phyloP scores from a whole-genome alignment of 2,329 filamentous ascomycete genomes.

The Boeremia lycopersici region DNA sequence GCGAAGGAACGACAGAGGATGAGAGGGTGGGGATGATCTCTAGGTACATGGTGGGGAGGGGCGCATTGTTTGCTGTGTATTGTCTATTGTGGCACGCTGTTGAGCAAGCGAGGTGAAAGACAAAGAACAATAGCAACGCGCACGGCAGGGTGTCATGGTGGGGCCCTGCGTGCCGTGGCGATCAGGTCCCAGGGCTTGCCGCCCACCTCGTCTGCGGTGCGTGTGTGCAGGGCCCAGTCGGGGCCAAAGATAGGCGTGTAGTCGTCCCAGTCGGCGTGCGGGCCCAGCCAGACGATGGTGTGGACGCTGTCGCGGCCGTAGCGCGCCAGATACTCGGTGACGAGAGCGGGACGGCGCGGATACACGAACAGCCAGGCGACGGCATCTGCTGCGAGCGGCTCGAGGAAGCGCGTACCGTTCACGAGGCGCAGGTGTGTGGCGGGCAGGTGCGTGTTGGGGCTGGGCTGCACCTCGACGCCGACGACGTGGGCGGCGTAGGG shows the following conservation, averaged over 20 bases:
- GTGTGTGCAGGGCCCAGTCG: slow-evolving; percentile 25
- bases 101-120: neutral
- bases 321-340: slow-evolving; percentile 53
- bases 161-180: slow-evolving; percentile 21
- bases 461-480: slow-evolving; percentile 57
- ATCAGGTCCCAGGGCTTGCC: slow-evolving; percentile 44
- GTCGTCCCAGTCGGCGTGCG: slow-evolving; percentile 51
- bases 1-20: neutral
- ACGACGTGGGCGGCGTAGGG: slow-evolving; percentile 40
- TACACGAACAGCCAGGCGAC: slow-evolving; percentile 61
- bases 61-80: neutral
- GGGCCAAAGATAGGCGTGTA: slow-evolving; percentile 34
- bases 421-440: slow-evolving; percentile 52
- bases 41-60: no score
- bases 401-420: slow-evolving; percentile 52
- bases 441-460: slow-evolving; percentile 54
- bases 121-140: neutral
- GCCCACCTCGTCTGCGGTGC: slow-evolving; percentile 34
- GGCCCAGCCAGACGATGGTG: slow-evolving; percentile 52
- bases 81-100: neutral
- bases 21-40: no score
- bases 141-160: neutral
- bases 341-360: slow-evolving; percentile 55
- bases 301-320: slow-evolving; percentile 38
- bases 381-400: slow-evolving; percentile 50